These are phyloP conservation scores for Boletus eberwhitei DNA, from an alignment of 768 basidiomycete genomes.

Conservation along the genomic window DNA sequence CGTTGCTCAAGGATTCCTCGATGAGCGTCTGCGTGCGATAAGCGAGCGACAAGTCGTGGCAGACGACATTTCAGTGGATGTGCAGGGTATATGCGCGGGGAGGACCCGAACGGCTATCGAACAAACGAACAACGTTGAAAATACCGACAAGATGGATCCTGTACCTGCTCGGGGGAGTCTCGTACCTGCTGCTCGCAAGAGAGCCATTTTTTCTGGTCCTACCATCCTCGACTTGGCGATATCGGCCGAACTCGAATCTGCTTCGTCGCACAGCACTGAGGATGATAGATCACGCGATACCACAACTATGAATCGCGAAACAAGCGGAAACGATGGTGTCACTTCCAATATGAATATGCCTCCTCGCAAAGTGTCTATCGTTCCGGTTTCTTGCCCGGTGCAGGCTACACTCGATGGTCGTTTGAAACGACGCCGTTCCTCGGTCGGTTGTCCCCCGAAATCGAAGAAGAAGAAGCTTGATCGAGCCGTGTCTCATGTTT, in stretches of 20 bases:
- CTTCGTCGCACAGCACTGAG: not conserved
- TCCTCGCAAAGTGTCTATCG: not conserved
- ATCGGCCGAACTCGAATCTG: not conserved
- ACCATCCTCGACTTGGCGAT: not conserved
- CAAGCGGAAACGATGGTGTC: not conserved
- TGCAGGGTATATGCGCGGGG: constrained; percentile 10
- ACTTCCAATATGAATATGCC: not conserved
- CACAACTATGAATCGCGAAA: not conserved
- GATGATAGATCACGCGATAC: not conserved
- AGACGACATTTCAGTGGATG: not conserved
- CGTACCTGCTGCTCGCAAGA: not conserved
- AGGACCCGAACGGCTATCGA: not conserved
- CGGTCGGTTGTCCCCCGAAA: not conserved
- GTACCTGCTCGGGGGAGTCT: not conserved
- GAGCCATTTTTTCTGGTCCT: not conserved
- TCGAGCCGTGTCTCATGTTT: not conserved
- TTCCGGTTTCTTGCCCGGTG: not conserved
- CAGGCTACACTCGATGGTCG: not conserved
- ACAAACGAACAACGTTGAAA: not conserved
- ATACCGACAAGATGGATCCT: not conserved
- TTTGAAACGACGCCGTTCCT: constrained; percentile 18
- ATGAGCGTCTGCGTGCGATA: not conserved
- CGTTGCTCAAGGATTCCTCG: not conserved
- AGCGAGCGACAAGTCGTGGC: not conserved
- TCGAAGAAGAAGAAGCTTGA: constrained; percentile 21